phyloP scores from a whole-genome alignment of 192 early-diverging fungal genomes.

The Podochytrium sp. region DNA sequence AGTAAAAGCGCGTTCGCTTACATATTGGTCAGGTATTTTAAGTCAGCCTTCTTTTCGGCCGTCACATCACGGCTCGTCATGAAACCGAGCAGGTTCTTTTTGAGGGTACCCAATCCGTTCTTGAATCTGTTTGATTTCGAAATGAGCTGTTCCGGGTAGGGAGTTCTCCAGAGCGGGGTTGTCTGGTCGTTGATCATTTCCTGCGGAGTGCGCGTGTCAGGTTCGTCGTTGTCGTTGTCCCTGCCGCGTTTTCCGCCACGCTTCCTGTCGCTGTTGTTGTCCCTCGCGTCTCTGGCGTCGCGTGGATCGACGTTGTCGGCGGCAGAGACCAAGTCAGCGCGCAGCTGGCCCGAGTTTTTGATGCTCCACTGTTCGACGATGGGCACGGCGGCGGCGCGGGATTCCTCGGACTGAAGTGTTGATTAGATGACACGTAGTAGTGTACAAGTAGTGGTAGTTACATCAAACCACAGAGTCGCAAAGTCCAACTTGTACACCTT shows the following conservation, averaged over 20 bases:
- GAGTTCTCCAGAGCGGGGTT: slow-evolving; percentile 64
- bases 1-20: neutral
- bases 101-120: slow-evolving; percentile 43
- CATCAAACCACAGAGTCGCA: slow-evolving; percentile 10
- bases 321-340: neutral
- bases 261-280: slow-evolving; percentile 24
- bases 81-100: slow-evolving; percentile 26
- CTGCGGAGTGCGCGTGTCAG: slow-evolving; percentile 55
- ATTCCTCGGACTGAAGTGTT: slow-evolving; percentile 14
- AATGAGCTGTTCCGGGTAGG: slow-evolving; percentile 65
- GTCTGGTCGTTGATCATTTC: slow-evolving; percentile 73
- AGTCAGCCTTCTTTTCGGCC: slow-evolving; percentile 31
- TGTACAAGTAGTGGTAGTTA: neutral
- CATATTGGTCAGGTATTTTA: slow-evolving; percentile 30
- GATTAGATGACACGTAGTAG: too few relatives aligned
- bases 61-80: slow-evolving; percentile 34
- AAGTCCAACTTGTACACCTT: slow-evolving; percentile 22
- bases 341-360: slow-evolving; percentile 15
- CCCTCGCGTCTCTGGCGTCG: neutral
- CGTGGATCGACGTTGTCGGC: neutral
- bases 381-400: neutral
- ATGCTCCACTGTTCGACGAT: slow-evolving; percentile 17
- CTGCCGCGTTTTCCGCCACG: neutral
- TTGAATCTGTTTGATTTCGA: slow-evolving; percentile 49
- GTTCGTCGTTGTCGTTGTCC: slow-evolving; percentile 1